Conservation (phyloP, 768 basidiomycete species). For the Filobasidium floriforme region DNA sequence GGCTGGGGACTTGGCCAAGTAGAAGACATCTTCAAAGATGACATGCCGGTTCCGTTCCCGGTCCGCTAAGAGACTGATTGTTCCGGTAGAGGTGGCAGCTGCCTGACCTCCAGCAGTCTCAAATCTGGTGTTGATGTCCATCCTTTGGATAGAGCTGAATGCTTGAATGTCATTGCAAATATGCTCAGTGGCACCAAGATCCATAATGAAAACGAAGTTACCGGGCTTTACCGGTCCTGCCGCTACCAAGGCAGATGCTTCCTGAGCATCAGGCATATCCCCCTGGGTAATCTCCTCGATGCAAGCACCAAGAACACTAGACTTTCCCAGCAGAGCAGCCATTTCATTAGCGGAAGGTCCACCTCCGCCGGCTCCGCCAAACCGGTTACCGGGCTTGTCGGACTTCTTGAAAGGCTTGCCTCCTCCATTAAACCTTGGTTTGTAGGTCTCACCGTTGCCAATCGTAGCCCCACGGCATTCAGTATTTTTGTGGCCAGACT, state of each 20-base stretch:
- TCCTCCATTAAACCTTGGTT: neutral
- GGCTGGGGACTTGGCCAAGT: constrained; percentile 3
- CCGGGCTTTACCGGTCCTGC: neutral
- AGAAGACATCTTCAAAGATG: constrained; percentile 8
- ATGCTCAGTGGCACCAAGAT: constrained; percentile 16
- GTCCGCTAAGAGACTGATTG: constrained; percentile 4
- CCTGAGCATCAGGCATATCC: constrained; percentile 1
- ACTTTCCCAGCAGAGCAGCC: constrained; percentile 10
- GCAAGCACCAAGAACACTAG: neutral
- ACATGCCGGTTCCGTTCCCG: constrained; percentile 1
- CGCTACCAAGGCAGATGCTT: constrained; percentile 2
- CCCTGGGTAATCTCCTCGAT: neutral
- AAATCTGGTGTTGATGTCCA: neutral
- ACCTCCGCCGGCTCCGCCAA: constrained; percentile 2
- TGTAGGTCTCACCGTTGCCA: neutral
- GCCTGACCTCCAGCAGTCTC: constrained; percentile 4
- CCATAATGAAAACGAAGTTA: constrained; percentile 10
- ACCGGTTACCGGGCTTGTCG: constrained; percentile 5
- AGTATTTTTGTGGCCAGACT: neutral
- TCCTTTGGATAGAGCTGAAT: neutral
- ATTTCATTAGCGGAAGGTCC: constrained; percentile 11
- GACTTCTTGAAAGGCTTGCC: neutral
- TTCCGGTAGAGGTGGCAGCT: neutral
- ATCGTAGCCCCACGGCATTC: neutral
- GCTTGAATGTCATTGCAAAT: constrained; percentile 9